These are phyloP conservation scores for Wallacemonas sp. DNA, from an alignment of 208 protist genomes.

Conservation along the genomic window DNA sequence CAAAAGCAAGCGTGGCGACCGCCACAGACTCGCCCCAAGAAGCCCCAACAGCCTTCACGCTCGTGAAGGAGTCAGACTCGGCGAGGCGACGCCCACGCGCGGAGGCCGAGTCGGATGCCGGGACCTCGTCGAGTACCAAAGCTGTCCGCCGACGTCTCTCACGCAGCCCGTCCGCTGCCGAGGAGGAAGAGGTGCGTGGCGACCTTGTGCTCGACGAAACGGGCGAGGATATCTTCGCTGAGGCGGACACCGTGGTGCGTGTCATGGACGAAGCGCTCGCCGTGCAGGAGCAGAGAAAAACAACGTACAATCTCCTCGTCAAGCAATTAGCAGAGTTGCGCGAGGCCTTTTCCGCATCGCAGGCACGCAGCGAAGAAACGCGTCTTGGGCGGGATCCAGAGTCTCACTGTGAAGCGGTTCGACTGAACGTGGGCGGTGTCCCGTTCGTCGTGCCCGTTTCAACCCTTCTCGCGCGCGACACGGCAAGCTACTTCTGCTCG, in stretches of 20 bases:
- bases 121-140: conserved; percentile 4
- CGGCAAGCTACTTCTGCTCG: conserved; percentile 35
- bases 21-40: no score
- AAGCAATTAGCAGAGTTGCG: conserved; percentile 20
- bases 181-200: no score
- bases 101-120: neutral
- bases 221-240: neutral
- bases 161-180: conserved; percentile 5
- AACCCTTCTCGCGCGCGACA: conserved; percentile 50
- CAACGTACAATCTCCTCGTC: conserved; percentile 21
- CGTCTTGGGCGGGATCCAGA: conserved; percentile 13
- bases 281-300: conserved; percentile 19
- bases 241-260: neutral
- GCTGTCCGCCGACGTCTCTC: neutral
- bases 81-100: neutral
- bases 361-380: conserved; percentile 14
- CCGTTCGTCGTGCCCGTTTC: conserved; percentile 67
- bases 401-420: conserved; percentile 31
- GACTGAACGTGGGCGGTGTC: conserved; percentile 83
- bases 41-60: no score
- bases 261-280: conserved; percentile 12
- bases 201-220: no score
- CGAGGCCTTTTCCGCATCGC: neutral
- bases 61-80: no score
- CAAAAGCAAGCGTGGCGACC: no score